Evolutionary conservation across 192 early-diverging fungal genomes (phyloP).

Genomic region (Coemansia sp.): DNA sequence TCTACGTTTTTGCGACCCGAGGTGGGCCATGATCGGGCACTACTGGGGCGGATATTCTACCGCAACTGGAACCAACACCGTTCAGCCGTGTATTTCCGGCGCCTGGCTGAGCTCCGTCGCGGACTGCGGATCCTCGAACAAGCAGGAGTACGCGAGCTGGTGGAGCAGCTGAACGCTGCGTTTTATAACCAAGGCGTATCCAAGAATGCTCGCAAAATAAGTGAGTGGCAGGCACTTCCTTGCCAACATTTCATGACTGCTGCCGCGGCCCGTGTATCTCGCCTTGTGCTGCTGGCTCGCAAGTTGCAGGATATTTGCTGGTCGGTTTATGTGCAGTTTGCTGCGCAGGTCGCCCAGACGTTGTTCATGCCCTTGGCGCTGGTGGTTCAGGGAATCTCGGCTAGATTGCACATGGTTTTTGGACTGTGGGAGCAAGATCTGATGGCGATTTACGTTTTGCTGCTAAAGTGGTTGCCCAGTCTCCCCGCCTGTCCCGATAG

Average conservation of each 20-base stretch:
- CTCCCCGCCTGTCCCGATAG: constrained; percentile 29
- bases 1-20: constrained; percentile 3
- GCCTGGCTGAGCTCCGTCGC: constrained; percentile 25
- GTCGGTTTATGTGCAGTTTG: constrained; percentile 17
- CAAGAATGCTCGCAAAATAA: background rate
- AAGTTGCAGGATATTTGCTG: constrained; percentile 13
- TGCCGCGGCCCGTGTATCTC: constrained; percentile 4
- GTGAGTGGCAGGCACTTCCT: constrained; percentile 19
- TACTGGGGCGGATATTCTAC: constrained; percentile 30
- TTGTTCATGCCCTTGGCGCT: constrained; percentile 38
- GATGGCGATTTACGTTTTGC: constrained; percentile 1
- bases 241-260: constrained; percentile 12
- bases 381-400: constrained; percentile 17
- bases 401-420: constrained; percentile 18
- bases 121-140: constrained; percentile 20
- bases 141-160: background rate
- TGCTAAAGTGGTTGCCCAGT: constrained; percentile 23
- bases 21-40: constrained; percentile 16
- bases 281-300: constrained; percentile 8
- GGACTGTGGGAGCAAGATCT: constrained; percentile 24
- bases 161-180: background rate
- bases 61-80: constrained; percentile 45
- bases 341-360: constrained; percentile 22
- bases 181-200: background rate
- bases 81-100: constrained; percentile 15